Percentiles rank a stretch among this genome's conserved stretches.
Evolutionary conservation across 2,329 filamentous ascomycete genomes (phyloP).

Genomic region (Pseudogymnoascus sp.): DNA sequence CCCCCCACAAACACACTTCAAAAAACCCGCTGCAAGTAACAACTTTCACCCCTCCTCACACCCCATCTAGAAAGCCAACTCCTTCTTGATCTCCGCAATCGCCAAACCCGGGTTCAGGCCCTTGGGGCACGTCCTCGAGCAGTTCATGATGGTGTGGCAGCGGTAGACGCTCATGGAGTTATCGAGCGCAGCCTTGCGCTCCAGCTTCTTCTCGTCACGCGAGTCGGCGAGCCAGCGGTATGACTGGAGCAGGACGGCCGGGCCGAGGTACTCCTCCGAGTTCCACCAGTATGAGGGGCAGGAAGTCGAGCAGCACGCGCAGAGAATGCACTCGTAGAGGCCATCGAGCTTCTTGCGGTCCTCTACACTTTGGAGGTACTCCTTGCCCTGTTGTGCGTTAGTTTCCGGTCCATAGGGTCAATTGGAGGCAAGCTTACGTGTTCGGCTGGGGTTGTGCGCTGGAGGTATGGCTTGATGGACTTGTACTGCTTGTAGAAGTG

Average conservation of each 20-base stretch:
- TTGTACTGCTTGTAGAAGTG: conserved; percentile 99
- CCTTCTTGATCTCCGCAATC: conserved; percentile 98
- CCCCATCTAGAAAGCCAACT: conserved; percentile 54
- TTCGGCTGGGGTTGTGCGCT: conserved; percentile 73
- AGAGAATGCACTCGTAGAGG: conserved; percentile 98
- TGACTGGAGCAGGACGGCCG: conserved; percentile 91
- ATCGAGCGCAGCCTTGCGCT: conserved; percentile 86
- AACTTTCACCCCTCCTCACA: neutral
- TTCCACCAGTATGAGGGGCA: conserved; percentile 99
- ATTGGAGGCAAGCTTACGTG: conserved; percentile 55
- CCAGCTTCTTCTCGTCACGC: conserved; percentile 78
- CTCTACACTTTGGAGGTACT: conserved; percentile 82
- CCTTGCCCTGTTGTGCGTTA: conserved; percentile 59
- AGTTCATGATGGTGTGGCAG: conserved; percentile 99
- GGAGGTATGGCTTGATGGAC: conserved; percentile 97
- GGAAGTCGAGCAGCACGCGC: conserved; percentile 97
- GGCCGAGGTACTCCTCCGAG: conserved; percentile 94
- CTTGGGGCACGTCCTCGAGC: conserved; percentile 96
- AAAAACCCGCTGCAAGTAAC: conserved; percentile 5
- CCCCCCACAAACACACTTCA: neutral
- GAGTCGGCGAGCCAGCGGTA: conserved; percentile 97
- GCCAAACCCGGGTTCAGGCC: conserved; percentile 91
- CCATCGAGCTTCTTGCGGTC: conserved; percentile 96
- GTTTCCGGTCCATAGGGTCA: conserved; percentile 9
- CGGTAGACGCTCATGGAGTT: conserved; percentile 99